These are phyloP conservation scores for Xerocomellus chrysenteron DNA, from an alignment of 768 basidiomycete genomes.

Conservation along the genomic window DNA sequence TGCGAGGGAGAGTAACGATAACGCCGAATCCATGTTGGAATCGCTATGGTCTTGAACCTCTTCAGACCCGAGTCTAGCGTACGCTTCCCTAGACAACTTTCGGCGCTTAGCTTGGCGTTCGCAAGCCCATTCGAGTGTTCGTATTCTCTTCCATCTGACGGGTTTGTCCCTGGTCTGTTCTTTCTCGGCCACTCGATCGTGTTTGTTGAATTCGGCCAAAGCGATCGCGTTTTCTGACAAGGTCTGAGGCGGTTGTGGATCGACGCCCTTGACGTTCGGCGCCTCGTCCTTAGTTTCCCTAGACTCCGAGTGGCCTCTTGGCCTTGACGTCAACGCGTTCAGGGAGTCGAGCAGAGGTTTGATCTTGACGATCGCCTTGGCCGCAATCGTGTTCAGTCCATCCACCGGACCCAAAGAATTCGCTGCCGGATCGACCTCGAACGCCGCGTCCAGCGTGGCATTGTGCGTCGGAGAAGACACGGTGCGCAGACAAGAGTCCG, in stretches of 20 bases:
- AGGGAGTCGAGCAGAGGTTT: slow-evolving; percentile 24
- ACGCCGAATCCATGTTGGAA: slow-evolving; percentile 24
- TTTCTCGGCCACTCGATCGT: neutral
- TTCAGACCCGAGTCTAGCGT: slow-evolving; percentile 17
- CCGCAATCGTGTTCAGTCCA: slow-evolving; percentile 1
- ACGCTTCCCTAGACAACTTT: slow-evolving; percentile 23
- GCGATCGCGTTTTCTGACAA: neutral
- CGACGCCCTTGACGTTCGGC: neutral
- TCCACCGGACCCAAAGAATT: neutral
- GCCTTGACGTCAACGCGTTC: slow-evolving; percentile 12
- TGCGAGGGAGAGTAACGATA: slow-evolving; percentile 32
- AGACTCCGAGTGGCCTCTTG: slow-evolving; percentile 1
- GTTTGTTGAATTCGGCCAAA: neutral
- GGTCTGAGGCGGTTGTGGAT: neutral
- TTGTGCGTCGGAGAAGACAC: slow-evolving; percentile 33
- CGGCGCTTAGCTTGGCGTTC: slow-evolving; percentile 39
- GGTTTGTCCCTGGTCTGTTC: slow-evolving; percentile 10
- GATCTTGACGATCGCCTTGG: slow-evolving; percentile 21
- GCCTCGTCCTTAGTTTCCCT: neutral
- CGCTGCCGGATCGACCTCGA: neutral
- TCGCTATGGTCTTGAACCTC: slow-evolving; percentile 13
- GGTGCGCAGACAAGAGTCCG: slow-evolving; percentile 24
- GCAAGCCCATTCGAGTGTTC: slow-evolving; percentile 48
- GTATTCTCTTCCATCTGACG: slow-evolving; percentile 21
- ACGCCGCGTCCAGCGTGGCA: slow-evolving; percentile 19